phyloP scores from a whole-genome alignment of 2,329 filamentous ascomycete genomes.

The Microcera coccophila region DNA sequence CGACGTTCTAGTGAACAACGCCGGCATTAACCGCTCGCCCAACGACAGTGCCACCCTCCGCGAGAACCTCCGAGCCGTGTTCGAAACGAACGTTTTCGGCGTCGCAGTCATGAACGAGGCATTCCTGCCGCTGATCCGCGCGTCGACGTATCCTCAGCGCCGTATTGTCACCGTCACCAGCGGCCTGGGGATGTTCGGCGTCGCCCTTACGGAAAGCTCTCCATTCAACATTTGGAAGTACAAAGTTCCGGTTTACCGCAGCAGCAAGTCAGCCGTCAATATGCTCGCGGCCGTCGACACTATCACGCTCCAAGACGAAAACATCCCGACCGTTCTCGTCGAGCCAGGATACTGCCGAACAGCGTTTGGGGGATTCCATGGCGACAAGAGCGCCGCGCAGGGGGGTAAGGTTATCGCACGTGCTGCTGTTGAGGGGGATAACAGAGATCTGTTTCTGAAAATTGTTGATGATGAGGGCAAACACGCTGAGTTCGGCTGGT shows the following conservation, averaged over 20 bases:
- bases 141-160: conserved; percentile 22
- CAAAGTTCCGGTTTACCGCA: conserved; percentile 35
- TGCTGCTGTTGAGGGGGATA: no score
- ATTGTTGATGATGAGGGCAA: no score
- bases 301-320: conserved; percentile 26
- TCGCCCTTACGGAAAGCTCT: conserved; percentile 25
- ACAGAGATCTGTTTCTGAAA: no score
- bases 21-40: conserved; percentile 17
- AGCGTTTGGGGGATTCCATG: no score
- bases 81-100: conserved; percentile 38
- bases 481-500: no score
- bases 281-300: conserved; percentile 37
- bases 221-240: conserved; percentile 26
- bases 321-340: no score
- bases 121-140: conserved; percentile 28
- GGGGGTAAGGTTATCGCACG: no score
- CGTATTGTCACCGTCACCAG: conserved; percentile 39
- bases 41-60: conserved; percentile 28
- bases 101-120: conserved; percentile 27
- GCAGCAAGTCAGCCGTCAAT: conserved; percentile 42
- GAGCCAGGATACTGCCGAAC: no score
- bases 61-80: conserved; percentile 29
- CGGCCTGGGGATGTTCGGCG: conserved; percentile 31
- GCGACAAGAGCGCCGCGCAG: no score
- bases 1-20: conserved; percentile 37